Percentiles rank a stretch among this genome's conserved stretches.
These are phyloP conservation scores for Trichoderma koningii DNA, from an alignment of 2,329 filamentous ascomycete species.

Conservation along the genomic window DNA sequence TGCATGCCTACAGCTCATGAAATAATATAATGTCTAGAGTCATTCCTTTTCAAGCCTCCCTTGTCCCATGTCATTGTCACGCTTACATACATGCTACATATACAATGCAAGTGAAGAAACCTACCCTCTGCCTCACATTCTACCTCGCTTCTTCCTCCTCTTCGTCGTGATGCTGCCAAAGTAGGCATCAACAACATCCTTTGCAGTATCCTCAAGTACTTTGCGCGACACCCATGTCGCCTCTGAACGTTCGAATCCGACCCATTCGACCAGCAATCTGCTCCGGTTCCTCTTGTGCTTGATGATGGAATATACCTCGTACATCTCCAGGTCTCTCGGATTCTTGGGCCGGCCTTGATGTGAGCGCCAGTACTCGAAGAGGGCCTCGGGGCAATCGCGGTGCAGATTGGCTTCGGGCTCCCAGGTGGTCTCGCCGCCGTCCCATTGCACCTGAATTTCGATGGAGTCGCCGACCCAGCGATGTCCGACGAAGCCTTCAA, in stretches of 20 bases:
- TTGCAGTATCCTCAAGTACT: constrained; percentile 35
- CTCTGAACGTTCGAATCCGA: constrained; percentile 38
- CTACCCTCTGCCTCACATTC: too few relatives aligned
- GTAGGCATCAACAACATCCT: constrained; percentile 36
- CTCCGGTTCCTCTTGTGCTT: constrained; percentile 37
- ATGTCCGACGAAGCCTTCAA: constrained; percentile 34
- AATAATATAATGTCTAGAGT: too few relatives aligned
- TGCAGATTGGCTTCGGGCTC: constrained; percentile 41
- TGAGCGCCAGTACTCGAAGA: constrained; percentile 41
- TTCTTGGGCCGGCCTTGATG: constrained; percentile 40
- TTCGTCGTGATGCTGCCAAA: constrained; percentile 26
- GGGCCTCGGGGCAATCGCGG: constrained; percentile 36
- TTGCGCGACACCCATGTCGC: constrained; percentile 38
- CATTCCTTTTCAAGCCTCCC: too few relatives aligned
- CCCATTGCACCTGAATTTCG: constrained; percentile 40
- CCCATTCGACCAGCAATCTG: constrained; percentile 42
- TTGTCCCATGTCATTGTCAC: too few relatives aligned
- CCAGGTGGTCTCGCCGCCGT: constrained; percentile 38
- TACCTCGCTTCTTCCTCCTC: constrained; percentile 1
- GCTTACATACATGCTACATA: not conserved
- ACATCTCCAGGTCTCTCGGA: constrained; percentile 37
- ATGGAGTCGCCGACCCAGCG: constrained; percentile 38
- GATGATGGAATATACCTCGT: constrained; percentile 40
- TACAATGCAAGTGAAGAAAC: not conserved
- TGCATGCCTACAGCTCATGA: too few relatives aligned